phyloP scores from a whole-genome alignment of 2,329 filamentous ascomycete genomes.

The Colletotrichum trifolii region DNA sequence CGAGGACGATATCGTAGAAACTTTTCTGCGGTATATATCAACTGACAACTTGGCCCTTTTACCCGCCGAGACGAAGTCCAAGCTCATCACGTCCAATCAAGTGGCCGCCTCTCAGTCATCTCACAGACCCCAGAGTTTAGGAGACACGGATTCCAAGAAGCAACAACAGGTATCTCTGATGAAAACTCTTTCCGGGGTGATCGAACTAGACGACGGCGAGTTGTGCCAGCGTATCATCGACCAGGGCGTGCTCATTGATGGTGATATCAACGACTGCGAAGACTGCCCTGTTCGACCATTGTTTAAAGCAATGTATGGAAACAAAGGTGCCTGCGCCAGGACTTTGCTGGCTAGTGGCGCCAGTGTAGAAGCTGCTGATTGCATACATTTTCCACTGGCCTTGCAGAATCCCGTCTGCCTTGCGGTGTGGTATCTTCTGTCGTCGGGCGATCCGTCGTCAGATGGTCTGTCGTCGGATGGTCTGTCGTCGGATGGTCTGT shows the following conservation, averaged over 20 bases:
- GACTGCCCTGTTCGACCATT: neutral
- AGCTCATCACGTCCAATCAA: too few relatives aligned
- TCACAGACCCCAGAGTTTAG: too few relatives aligned
- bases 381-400: neutral
- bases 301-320: neutral
- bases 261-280: neutral
- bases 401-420: neutral
- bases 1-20: too few relatives aligned
- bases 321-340: neutral
- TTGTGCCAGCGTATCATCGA: neutral
- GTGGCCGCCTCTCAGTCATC: too few relatives aligned
- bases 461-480: too few relatives aligned
- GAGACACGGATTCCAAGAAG: too few relatives aligned
- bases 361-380: neutral
- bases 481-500: too few relatives aligned
- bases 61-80: too few relatives aligned
- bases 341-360: neutral
- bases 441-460: too few relatives aligned
- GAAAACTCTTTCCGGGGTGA: neutral
- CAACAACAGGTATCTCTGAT: too few relatives aligned
- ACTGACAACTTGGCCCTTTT: too few relatives aligned
- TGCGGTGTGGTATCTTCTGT: neutral
- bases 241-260: neutral
- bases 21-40: too few relatives aligned
- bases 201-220: neutral